Base-by-base conservation (phyloP, 2,329 filamentous ascomycete species). In the Colletotrichum kahawae region DNA sequence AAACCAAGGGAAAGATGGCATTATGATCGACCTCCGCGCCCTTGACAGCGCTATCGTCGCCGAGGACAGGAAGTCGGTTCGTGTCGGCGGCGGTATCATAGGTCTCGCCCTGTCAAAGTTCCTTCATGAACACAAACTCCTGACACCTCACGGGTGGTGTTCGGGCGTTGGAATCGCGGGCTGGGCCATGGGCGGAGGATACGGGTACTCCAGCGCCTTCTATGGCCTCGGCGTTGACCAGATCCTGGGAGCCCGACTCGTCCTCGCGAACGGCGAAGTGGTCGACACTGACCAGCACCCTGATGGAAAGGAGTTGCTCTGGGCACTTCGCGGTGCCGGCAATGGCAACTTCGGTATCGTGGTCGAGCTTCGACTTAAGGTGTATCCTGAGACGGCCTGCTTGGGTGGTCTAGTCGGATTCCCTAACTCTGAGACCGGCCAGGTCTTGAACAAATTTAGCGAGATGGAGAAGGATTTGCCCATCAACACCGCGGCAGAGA, bases 301-400 rank as follows among this genome's bases (percentile, higher is more conserved):
- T 3, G 38, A 74, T 9, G 43, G 43, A 4, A 21, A 51, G 43
- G 43, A 51, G 3, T 54, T 87, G 38, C 75, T 87, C 21, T 81
- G 80, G 56, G 84, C 82, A 1, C 83, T 87, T 21, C 79, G 85
- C 1, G 86, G 86, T 4, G 85, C 80, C 6, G 85, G 85, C 31
- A 83, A 85, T 5, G 80, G 79, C 13, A 70, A 62, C 33, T 82
- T 87, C 29, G 85, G 84, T 4, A 78, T 85, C 13, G 83, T 87
- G 56, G 81, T 84, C 9, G 84, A 87, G 72, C 48, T 87, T 8
- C 83, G 80, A 4, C 80, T 87, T 72, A 86, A 83, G 73, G 78
- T 86, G 4, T 86, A 87, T 70, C 80, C 81, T 4, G 48, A 74
- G 54, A 76, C 74, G 16, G 74, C 56, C 24, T 74, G 63, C 31